Conservation (phyloP, 331 rosid genomes). For the Quercus tomentella region DNA sequence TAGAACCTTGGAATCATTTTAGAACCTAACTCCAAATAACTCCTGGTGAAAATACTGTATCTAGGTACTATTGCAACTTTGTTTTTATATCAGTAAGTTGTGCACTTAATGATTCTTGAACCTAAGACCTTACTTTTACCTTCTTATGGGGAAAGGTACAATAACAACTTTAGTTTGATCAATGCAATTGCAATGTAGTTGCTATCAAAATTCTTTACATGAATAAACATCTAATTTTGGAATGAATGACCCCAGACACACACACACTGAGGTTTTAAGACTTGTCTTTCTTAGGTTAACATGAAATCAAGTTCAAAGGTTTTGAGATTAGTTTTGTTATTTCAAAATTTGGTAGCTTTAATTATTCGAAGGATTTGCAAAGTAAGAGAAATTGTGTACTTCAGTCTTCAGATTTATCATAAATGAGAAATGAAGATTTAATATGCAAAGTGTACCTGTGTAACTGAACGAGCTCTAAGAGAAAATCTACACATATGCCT, state of each 20-base stretch:
- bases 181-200: background rate
- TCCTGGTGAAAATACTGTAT: no score
- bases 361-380: background rate
- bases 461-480: constrained; percentile 77
- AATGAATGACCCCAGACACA: background rate
- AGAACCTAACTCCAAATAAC: no score
- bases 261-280: background rate
- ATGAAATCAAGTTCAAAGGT: background rate
- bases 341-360: background rate
- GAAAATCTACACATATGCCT: constrained; percentile 75
- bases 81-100: background rate
- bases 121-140: background rate
- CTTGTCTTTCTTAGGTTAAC: background rate
- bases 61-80: no score
- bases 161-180: background rate
- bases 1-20: no score
- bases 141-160: background rate
- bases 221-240: background rate
- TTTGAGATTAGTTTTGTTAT: background rate
- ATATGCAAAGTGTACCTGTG: constrained; percentile 41
- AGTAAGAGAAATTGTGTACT: no score
- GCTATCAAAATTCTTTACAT: background rate
- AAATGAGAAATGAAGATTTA: constrained; percentile 13
- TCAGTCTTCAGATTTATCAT: no score
- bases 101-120: background rate